These are phyloP conservation scores for Polychytrium aggregatum DNA, from an alignment of 192 early-diverging fungal species.

Conservation along the genomic window DNA sequence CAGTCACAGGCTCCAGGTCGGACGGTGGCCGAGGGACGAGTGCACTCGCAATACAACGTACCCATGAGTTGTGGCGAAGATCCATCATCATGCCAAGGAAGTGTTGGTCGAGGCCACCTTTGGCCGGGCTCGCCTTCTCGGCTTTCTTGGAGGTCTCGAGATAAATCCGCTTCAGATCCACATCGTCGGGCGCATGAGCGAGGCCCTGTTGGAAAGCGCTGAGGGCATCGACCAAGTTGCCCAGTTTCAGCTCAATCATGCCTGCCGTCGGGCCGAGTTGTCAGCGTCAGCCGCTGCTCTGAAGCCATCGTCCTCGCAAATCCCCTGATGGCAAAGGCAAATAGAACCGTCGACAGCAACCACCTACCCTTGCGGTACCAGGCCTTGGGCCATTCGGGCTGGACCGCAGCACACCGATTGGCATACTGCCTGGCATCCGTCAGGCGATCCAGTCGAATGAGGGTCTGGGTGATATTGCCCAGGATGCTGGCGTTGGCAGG, in stretches of 20 bases:
- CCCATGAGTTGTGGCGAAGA: constrained; percentile 13
- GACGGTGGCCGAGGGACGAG: background rate
- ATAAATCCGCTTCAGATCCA: constrained; percentile 15
- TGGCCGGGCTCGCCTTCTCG: constrained; percentile 1
- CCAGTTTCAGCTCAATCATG: constrained; percentile 1
- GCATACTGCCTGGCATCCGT: constrained; percentile 9
- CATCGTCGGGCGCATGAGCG: constrained; percentile 10
- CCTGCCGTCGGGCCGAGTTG: background rate
- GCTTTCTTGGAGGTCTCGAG: constrained; percentile 7
- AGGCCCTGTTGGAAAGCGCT: constrained; percentile 10
- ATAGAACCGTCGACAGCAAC: background rate
- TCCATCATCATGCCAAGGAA: constrained; percentile 27
- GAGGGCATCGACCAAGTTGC: constrained; percentile 5
- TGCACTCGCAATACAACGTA: background rate
- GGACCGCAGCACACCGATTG: constrained; percentile 7
- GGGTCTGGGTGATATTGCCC: constrained; percentile 9
- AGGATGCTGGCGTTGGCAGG: constrained; percentile 8
- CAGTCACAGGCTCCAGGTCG: no score
- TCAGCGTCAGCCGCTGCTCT: no score
- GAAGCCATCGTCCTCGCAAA: no score
- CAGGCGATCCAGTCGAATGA: constrained; percentile 6
- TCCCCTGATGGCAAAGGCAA: background rate
- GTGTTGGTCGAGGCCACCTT: constrained; percentile 10
- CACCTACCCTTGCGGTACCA: constrained; percentile 16
- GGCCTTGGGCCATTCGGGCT: constrained; percentile 15